Evolutionary conservation across 352 stramenopile species (phyloP), one percentile per base, ranked within the genome.

Genomic region (Pythium phragmiticola): DNA sequence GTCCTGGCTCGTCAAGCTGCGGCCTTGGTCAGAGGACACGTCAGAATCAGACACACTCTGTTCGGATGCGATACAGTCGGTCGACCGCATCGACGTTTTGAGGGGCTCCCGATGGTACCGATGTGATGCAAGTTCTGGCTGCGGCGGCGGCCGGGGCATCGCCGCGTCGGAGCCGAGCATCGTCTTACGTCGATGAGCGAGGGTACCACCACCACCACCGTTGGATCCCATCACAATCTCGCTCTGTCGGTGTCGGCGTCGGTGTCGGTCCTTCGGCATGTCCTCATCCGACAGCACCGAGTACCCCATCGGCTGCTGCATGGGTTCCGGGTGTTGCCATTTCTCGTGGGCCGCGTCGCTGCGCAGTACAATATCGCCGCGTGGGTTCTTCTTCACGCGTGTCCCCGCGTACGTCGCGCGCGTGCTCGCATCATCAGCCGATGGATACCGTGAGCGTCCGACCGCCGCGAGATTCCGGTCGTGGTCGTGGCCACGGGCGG

Each of bases 341-440:
- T 61, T 68, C 47, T 55, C 57, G 11, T 57, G 43, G 16, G 17
- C 23, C 37, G 60, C 14, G 37, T 73, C 66, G 26, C 60, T 68
- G 16, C 57, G 50, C n/a, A 73, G 39, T 14, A 73, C 17, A 55
- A 73, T 73, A 43, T 73, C 66, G 17, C 66, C 55, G n/a, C 39
- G 41, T 13, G 48, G 37, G 14, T 57, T 61, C 14, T 54, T 64
- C 41, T 36, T 62, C 7, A 39, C 34, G 7, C 7, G 2, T 13
- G 34, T 39, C 1, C 11, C 34, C 2, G 54, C 56, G 16, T 61
- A 28, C 8, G 57, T 66, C 42, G 66, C 57, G 2, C 66, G 53
- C 3, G 55, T 55, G 7, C 45, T 65, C 11, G 65, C 39, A 0
- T 45, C 39, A 19, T 17, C 63, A 0, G 41, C n/a, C 0, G 57